Evolutionary conservation across 2,329 filamentous ascomycete genomes (phyloP).

Genomic region (Sordariomycetes sp.): DNA sequence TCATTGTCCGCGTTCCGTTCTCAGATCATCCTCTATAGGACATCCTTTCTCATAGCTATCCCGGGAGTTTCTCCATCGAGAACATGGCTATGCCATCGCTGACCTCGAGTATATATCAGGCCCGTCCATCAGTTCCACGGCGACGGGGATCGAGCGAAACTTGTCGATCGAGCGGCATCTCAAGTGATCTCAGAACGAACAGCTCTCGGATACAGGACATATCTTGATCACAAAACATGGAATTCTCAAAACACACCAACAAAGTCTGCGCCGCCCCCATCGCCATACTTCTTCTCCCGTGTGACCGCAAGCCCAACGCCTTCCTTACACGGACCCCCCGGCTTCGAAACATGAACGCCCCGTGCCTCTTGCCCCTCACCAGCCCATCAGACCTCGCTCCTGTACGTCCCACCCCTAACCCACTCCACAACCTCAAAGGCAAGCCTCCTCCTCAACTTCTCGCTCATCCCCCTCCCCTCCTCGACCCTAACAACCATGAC

Average conservation of each 20-base stretch:
- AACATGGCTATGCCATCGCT: too few relatives aligned
- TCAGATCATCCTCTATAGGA: not conserved
- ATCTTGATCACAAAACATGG: not conserved
- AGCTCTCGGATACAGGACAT: not conserved
- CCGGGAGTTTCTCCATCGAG: not conserved
- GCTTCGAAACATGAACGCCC: not conserved
- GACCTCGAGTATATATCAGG: too few relatives aligned
- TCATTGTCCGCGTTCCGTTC: not conserved
- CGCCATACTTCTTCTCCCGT: too few relatives aligned
- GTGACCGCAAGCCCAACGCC: too few relatives aligned
- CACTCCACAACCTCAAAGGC: constrained; percentile 85
- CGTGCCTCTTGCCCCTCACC: constrained; percentile 13
- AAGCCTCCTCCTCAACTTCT: constrained; percentile 59
- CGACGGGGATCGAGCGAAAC: not conserved
- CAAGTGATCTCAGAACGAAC: too few relatives aligned
- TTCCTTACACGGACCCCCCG: not conserved
- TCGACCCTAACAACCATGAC: constrained; percentile 40
- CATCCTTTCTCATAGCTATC: not conserved
- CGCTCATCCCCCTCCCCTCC: constrained; percentile 36
- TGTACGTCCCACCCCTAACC: constrained; percentile 27
- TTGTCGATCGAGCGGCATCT: not conserved
- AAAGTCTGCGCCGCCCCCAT: too few relatives aligned
- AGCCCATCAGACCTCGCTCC: constrained; percentile 8
- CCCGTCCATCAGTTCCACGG: too few relatives aligned
- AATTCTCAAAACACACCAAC: not conserved